Evolutionary conservation across 1,139 yeast genomes (phyloP), one percentile per base, ranked within the genome.

Genomic region (Zygosaccharomyces pseudobailii): DNA sequence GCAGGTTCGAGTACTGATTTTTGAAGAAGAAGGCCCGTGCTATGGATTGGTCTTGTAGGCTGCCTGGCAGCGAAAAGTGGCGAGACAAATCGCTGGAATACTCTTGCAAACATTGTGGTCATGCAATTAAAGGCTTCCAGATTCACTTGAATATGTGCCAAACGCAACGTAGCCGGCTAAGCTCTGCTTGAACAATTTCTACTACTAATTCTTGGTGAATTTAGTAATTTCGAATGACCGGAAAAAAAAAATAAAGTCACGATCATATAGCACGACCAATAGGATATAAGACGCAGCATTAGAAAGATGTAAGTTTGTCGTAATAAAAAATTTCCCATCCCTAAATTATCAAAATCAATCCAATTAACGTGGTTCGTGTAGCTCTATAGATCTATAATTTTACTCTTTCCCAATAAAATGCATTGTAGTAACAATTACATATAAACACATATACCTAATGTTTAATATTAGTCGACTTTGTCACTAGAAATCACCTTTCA

Each of bases 31-130:
- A 22, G 5, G 19, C 32, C 13, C 17, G 50, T 43, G 34, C 32
- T 19, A 23, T 40, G 25, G n/a, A 47, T 37, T 30, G 45, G 10
- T 35, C 45, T 47, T 23, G 37, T 34, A 13, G 33, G 33, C 13
- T 30, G 33, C 33, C 23, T 22, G 17, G 6, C 4, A 23, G 5
- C 13, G 9, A 21, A 10, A 2, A 17, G 3, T 5, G 37, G 13
- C 19, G 19, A 6, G 7, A 30, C 19, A 2, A 4, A 30, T 2
- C 33, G 33, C 19, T 13, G 33, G 19, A 30, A 30, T 2, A n/a
- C 2, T 30, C 19, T 30, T 2, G 13, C 3, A n/a, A 30, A 10
- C 33, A 30, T 30, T 10, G 33, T 30, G 5, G 4, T 4, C 6
- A 19, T 30, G 19, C 9, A 30, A n/a, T 9, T 30, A n/a, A 7